Evolutionary conservation across 495 filamentous ascomycete species (phyloP).

Genomic region (Penicillium macrosclerotiorum): DNA sequence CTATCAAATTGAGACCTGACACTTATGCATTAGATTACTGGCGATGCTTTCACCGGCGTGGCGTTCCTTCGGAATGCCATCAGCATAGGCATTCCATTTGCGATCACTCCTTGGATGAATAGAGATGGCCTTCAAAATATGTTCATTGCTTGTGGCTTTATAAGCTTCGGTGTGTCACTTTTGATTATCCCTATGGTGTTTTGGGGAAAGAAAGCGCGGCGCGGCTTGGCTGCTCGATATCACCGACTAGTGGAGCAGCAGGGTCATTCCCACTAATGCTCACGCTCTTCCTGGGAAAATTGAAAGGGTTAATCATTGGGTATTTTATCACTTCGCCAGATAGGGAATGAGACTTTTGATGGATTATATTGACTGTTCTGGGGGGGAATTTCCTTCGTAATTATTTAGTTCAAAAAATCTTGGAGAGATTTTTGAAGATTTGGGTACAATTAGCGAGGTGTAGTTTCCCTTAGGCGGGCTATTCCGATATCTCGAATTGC

Average conservation of each 20-base stretch:
- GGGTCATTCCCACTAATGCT: conserved; percentile 2
- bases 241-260: conserved; percentile 14
- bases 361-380: too few species aligned
- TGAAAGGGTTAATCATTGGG: too few species aligned
- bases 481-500: too few species aligned
- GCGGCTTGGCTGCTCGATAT: conserved; percentile 13
- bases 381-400: too few species aligned
- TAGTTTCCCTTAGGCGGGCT: too few species aligned
- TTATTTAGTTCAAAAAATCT: too few species aligned
- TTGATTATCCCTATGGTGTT: conserved; percentile 27
- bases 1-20: not conserved
- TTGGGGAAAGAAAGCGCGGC: conserved; percentile 28
- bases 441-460: too few species aligned
- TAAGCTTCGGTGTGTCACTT: conserved; percentile 23
- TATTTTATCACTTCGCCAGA: too few species aligned
- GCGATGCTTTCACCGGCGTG: conserved; percentile 35
- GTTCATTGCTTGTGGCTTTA: conserved; percentile 33
- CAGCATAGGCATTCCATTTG: conserved; percentile 35
- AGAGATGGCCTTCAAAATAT: conserved; percentile 28
- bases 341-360: not conserved
- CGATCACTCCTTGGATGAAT: conserved; percentile 32
- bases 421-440: too few species aligned
- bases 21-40: conserved; percentile 25
- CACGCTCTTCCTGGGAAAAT: too few species aligned
- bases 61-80: conserved; percentile 35